phyloP scores from a whole-genome alignment of 352 stramenopile species.

The Phytopythium boreale region DNA sequence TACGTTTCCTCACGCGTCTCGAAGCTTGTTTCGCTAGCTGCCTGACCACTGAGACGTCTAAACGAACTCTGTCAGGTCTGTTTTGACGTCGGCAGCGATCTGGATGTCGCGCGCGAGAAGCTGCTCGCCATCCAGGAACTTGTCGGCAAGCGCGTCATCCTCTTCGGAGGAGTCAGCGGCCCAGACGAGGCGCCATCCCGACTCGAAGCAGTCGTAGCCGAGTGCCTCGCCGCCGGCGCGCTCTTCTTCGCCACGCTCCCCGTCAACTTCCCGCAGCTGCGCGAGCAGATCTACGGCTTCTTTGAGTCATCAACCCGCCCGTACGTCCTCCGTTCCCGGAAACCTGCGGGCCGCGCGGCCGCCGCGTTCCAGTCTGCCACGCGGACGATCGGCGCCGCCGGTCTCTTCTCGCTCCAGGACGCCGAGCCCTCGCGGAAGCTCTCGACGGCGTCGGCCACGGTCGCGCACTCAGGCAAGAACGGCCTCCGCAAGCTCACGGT shows the following conservation, averaged over 20 bases:
- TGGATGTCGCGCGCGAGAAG: constrained; percentile 42
- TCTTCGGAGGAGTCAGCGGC: constrained; percentile 35
- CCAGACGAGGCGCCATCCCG: constrained; percentile 21
- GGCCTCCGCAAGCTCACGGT: constrained; percentile 30
- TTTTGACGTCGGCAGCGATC: constrained; percentile 52
- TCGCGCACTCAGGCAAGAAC: constrained; percentile 25
- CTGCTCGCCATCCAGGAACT: constrained; percentile 31
- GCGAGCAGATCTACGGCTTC: constrained; percentile 46
- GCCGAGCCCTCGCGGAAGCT: constrained; percentile 21
- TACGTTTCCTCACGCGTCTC: constrained; percentile 10
- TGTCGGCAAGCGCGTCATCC: constrained; percentile 45
- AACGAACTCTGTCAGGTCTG: constrained; percentile 31
- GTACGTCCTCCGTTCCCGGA: constrained; percentile 56
- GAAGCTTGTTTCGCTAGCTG: neutral
- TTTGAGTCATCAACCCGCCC: constrained; percentile 53
- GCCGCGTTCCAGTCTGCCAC: constrained; percentile 18
- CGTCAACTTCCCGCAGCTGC: constrained; percentile 55
- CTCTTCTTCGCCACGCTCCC: constrained; percentile 62
- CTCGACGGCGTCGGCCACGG: constrained; percentile 27
- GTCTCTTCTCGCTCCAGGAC: constrained; percentile 37
- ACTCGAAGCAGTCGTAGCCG: constrained; percentile 30
- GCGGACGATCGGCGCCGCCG: constrained; percentile 37
- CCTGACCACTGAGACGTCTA: neutral
- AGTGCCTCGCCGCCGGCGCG: constrained; percentile 45
- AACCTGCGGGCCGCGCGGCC: constrained; percentile 16